Base-by-base conservation (phyloP, 257 asterid species). In the Solanum medicagineum region DNA sequence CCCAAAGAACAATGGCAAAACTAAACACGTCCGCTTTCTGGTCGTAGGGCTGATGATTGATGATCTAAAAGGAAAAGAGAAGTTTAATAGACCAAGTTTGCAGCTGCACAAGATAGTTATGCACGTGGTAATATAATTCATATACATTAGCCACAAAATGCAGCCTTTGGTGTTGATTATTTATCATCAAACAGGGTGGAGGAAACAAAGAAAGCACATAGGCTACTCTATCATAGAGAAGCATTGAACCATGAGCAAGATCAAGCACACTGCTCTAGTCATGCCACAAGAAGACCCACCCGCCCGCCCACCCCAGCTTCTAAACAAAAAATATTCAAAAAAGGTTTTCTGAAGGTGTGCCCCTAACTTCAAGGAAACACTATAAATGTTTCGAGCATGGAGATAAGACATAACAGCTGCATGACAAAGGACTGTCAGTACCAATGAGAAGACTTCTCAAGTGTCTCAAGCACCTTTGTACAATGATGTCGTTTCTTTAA, bases 1-100 rank as follows among this genome's bases (percentile, higher is more conserved):
- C 99, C 99, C 99, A 95, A 83, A 96, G 93, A 82, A 95, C 98
- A 87, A 96, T 94, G 24, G 95, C 97, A 89, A 93, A 96, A 87
- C 98, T 96, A 90, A 91, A 95, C 56, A 96, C 94, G 85, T 96
- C 99, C 36, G 98, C 98, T 87, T 94, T 96, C 85, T 93, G 98
- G 90, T 95, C 98, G 85, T 96, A 95, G 17, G 95, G 98, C 87
- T 94, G 93, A 88, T 95, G 98, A 87, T 91, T 96, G 89, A 95
- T 91, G 86, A 96, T 97, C 98, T 96, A 87, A 12, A 81, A 56
- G 59, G 16, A 74, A 86, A 84, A 24, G 62, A 63, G 75, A 68
- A 51, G 49, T 20, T 79, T 79, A 79, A 53, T 26, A 79, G 83
- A 79, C 83, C 83, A 53, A 53, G 47, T 54, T 16, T 79, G 65